Base-by-base conservation (phyloP, 1,139 yeast genomes). In the Kodamaea alishanica region DNA sequence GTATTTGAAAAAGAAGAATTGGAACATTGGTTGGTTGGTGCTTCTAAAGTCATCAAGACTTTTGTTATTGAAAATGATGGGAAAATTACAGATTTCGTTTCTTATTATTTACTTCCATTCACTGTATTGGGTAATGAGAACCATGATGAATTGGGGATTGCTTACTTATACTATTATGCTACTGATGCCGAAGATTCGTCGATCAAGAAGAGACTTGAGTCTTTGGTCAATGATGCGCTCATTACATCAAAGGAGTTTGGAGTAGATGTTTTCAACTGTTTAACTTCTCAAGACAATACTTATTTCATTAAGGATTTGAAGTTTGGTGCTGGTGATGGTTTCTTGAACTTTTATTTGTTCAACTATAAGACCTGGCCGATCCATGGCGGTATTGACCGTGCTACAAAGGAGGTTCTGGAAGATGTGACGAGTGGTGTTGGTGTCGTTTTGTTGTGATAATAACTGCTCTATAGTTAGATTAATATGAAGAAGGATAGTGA, bases 271-370 rank as follows among this genome's bases (percentile, higher is more conserved):
- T 88, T 90, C 74, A 92, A 92, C 59, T 96, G 97, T 10, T 73
- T 92, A 45, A 81, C 97, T 0, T 74, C 89, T 8, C 95, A 90
- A 64, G 98, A 92, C 58, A 94, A 92, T 58, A 77, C 89, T 7
- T 66, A 81, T 44, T 88, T 92, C 63, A 68, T 92, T 50, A 84
- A 86, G 29, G 81, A 84, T 36, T 73, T 87, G 63, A 87, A 88
- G 59, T 92, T 94, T 60, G 97, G 96, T 22, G 78, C 81, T 35
- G 99, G 99, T 32, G 97, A 92, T 60, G 99, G 98, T 1, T 77
- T 77, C 58, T 74, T 92, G 56, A 86, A 92, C 63, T 94, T 84
- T 60, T 92, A 92, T 58, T 67, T 94, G 53, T 94, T 92, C 74
- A 92, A 92, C 61, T 92, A 90, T 68, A 81, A 74, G 56, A 82